Base-by-base conservation (phyloP, 805 yeast genomes). In the Ogataea nitratoaversa region DNA sequence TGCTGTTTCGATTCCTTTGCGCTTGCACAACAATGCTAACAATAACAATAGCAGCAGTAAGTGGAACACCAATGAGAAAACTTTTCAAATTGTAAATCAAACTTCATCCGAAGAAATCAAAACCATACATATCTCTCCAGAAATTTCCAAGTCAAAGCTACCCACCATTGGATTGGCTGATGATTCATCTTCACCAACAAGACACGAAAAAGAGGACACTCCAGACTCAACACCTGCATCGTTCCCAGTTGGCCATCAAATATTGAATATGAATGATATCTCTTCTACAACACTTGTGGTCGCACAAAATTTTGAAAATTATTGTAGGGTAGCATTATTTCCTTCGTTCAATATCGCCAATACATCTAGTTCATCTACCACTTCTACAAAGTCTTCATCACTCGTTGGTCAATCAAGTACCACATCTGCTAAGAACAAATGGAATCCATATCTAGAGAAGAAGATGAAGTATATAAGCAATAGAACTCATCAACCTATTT, bases 401-500 rank as follows among this genome's bases (percentile, higher is more conserved):
- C 27, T 42, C 11, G 17, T 19, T 12, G 23, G 36, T 5, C 20
- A 30, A 19, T 19, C 40, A 11, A 14, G 30, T 14, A 11, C 37
- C 4, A n/a, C 42, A 2, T 19, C 37, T 9, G 18, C 40, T 18
- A 53, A 50, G 25, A 25, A 23, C 22, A 53, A 51, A 27, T 24
- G 45, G 19, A 53, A 43, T 29, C 56, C 57, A 4, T 48, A 47
- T 33, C 18, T 48, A n/a, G 63, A 59, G 12, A 59, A 50, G 24
- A 54, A 51, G 32, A 42, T 51, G 38, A 57, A 49, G 37, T 40
- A 39, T 19, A 30, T 47, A 19, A 43, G 47, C 19, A 44, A 41
- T 23, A 44, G 49, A 27, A 37, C 49, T 11, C 63, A 62, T 33
- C 78, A 78, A 46, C 81, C 81, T 3, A 42, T 76, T 3, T 77